These are phyloP conservation scores for Pichia sporocuriosa DNA, from an alignment of 805 yeast species.

Conservation along the genomic window DNA sequence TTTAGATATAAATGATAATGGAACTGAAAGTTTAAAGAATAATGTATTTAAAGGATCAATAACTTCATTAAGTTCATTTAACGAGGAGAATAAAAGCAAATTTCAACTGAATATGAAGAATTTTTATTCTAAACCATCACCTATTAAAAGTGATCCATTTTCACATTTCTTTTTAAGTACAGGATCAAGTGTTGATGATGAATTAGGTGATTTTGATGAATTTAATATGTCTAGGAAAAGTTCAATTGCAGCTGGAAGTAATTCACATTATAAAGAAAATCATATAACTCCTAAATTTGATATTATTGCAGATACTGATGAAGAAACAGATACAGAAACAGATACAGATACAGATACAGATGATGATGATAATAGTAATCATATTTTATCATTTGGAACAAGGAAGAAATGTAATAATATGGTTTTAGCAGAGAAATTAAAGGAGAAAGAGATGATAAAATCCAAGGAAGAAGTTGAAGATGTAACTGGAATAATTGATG, in stretches of 20 bases:
- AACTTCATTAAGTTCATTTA: conserved; percentile 16
- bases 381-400: conserved; percentile 14
- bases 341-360: not conserved
- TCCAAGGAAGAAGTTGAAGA: conserved; percentile 3
- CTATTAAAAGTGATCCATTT: conserved; percentile 11
- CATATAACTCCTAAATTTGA: no score
- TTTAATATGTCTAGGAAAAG: conserved; percentile 2
- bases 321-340: not conserved
- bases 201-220: conserved; percentile 2
- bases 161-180: conserved; percentile 14
- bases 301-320: no score
- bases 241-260: not conserved
- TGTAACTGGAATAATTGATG: conserved; percentile 12
- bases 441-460: not conserved
- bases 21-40: conserved; percentile 1
- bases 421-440: not conserved
- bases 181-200: conserved; percentile 3
- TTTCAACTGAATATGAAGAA: conserved; percentile 14
- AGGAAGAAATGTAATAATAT: conserved; percentile 1
- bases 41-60: conserved; percentile 13
- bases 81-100: conserved; percentile 15
- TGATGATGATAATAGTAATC: not conserved
- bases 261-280: no score
- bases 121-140: conserved; percentile 10
- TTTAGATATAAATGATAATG: not conserved